Percentiles rank a stretch among this genome's conserved stretches.
Evolutionary conservation across 1,284 basidiomycete species (phyloP).

Genomic region (Naganishia albida): DNA sequence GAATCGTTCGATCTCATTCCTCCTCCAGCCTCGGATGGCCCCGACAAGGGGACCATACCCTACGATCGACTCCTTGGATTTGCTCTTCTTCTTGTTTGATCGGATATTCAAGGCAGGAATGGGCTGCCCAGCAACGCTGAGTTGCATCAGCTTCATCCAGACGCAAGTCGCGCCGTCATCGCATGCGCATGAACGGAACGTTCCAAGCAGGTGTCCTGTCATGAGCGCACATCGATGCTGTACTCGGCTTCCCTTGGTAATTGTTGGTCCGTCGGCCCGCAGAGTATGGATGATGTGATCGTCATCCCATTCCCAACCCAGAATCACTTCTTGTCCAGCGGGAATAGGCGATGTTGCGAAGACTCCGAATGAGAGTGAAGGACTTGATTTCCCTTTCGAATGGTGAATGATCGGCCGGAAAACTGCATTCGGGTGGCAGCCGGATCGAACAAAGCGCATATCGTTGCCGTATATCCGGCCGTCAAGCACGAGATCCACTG

Average conservation of each 20-base stretch:
- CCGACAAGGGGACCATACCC: constrained; percentile 69
- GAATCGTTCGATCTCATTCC: constrained; percentile 45
- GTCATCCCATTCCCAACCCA: constrained; percentile 98
- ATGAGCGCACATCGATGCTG: constrained; percentile 66
- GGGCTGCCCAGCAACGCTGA: constrained; percentile 55
- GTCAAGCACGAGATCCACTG: constrained; percentile 79
- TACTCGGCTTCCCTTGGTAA: constrained; percentile 50
- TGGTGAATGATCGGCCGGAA: constrained; percentile 64
- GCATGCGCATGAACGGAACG: constrained; percentile 76
- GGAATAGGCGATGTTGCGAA: constrained; percentile 78
- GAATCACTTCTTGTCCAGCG: constrained; percentile 79
- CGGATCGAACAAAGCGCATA: constrained; percentile 73
- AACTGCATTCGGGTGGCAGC: constrained; percentile 87
- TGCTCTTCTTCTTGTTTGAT: constrained; percentile 30
- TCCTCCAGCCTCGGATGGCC: constrained; percentile 64
- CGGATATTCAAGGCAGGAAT: constrained; percentile 32
- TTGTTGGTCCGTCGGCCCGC: constrained; percentile 38
- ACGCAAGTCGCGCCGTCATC: constrained; percentile 67
- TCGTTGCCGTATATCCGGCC: constrained; percentile 74
- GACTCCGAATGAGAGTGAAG: constrained; percentile 69
- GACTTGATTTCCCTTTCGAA: constrained; percentile 46
- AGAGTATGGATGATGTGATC: constrained; percentile 81
- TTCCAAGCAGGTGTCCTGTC: constrained; percentile 69
- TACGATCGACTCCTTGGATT: constrained; percentile 34
- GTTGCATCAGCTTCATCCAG: constrained; percentile 64